Evolutionary conservation across 768 basidiomycete species (phyloP), one percentile per base, ranked within the genome.

Genomic region (Suillus hirtellus): DNA sequence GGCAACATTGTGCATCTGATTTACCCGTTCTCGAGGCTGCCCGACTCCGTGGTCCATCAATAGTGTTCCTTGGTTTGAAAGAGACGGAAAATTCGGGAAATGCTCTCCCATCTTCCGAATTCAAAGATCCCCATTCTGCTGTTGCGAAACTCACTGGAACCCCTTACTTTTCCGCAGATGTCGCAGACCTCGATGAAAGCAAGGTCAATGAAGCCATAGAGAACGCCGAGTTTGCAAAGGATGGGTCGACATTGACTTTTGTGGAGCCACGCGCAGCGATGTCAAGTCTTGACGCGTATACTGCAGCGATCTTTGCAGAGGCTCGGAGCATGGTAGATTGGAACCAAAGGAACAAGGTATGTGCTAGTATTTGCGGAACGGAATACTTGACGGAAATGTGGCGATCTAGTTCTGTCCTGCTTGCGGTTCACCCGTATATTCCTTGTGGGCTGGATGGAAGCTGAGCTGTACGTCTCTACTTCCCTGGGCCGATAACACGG

Each of bases 361-460:
- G 78, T 68, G 19, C 31, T 8, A 21, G 38, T 50, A 21, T 31
- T 2, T 61, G 44, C 50, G 49, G 37, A 63, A 50, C 4, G 3
- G 21, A 42, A 54, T 52, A 5, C 37, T 27, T 63, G 0, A 24
- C 62, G 64, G 43, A 63, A 43, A 55, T 21, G 2, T 27, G 46
- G 21, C 55, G 42, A 17, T n/a, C 5, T 65, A 95, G 93, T 96
- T 93, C 73, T 99, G 96, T 71, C 84, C 96, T 0, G 88, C 86
- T 0, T 99, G 96, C 73, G 95, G 95, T 4, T 84, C 88, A 0
- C 82, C 83, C 2, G 85, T 88, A 0, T 92, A 93, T 69, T 91
- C 93, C 0, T 80, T 93, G 68, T 98, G 96, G 96, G 95, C 87
- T 4, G 96, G 96, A 0, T 99, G 95, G 96, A 99, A 99, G 76